A percentile compares a stretch with the other conserved stretches of the same genome.
These are phyloP conservation scores for Plasmodium billcollinsi DNA, from an alignment of 169 alveolate species.

Conservation along the genomic window DNA sequence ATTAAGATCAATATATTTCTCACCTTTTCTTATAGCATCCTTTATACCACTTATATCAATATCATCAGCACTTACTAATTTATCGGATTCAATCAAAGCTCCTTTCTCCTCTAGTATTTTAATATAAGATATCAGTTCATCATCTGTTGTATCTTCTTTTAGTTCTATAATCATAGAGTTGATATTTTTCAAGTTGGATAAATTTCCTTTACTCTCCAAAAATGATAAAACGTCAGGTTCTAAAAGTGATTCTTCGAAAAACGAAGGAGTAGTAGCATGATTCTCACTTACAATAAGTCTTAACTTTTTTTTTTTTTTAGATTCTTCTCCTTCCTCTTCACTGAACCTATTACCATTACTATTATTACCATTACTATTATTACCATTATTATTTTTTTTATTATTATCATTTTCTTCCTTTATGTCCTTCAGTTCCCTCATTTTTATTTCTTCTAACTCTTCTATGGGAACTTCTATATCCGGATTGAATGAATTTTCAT, in stretches of 20 bases:
- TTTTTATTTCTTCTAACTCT: slow-evolving; percentile 35
- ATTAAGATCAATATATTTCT: background rate
- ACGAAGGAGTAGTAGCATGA: slow-evolving; percentile 58
- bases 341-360: too few relatives aligned
- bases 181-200: slow-evolving; percentile 14
- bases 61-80: slow-evolving; percentile 61
- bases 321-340: background rate
- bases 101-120: slow-evolving; percentile 42
- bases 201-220: slow-evolving; percentile 56
- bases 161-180: slow-evolving; percentile 40
- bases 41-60: slow-evolving; percentile 20
- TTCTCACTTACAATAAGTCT: slow-evolving; percentile 56
- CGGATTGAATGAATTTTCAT: slow-evolving; percentile 66
- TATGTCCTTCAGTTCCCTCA: background rate
- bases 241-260: slow-evolving; percentile 58
- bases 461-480: slow-evolving; percentile 46
- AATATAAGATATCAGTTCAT: slow-evolving; percentile 34
- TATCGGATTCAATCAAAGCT: slow-evolving; percentile 57
- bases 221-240: slow-evolving; percentile 36
- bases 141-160: slow-evolving; percentile 52
- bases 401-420: too few relatives aligned
- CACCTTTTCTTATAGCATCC: slow-evolving; percentile 65
- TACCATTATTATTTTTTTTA: too few relatives aligned
- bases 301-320: slow-evolving; percentile 25
- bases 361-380: too few relatives aligned